Conservation (phyloP, 169 alveolate genomes). For the Pseudocohnilembus persalinus region DNA sequence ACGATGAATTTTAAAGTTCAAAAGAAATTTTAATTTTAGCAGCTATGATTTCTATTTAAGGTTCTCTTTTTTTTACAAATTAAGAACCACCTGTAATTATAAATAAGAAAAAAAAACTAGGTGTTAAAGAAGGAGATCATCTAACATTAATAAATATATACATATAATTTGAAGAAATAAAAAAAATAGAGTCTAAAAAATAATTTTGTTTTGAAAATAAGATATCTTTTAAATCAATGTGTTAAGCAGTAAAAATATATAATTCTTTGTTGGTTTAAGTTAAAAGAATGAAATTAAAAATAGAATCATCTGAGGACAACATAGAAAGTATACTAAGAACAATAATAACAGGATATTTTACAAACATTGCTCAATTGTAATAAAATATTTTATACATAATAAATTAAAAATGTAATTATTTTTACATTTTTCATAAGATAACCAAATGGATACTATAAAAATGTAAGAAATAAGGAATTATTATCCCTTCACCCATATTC, state of each 20-base stretch:
- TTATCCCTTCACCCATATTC: constrained; percentile 94
- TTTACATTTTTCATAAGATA: not conserved
- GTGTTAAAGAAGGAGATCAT: constrained; percentile 93
- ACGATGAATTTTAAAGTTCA: constrained; percentile 17
- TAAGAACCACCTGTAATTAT: constrained; percentile 7
- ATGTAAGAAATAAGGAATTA: constrained; percentile 21
- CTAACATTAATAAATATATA: constrained; percentile 94
- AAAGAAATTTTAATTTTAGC: not conserved
- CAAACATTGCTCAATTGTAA: constrained; percentile 3
- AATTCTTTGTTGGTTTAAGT: not conserved
- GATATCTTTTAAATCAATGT: not conserved
- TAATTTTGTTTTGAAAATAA: constrained; percentile 20
- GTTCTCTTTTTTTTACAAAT: constrained; percentile 1
- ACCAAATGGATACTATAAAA: constrained; percentile 30
- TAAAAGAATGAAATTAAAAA: constrained; percentile 5
- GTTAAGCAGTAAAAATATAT: constrained; percentile 16
- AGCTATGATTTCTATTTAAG: constrained; percentile 9
- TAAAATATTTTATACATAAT: no score
- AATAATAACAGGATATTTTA: constrained; percentile 7
- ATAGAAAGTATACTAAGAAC: constrained; percentile 25
- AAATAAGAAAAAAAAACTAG: constrained; percentile 9
- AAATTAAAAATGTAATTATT: not conserved
- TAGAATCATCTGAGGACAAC: not conserved
- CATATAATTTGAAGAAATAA: constrained; percentile 96
- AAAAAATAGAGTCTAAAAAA: not conserved